phyloP scores from a whole-genome alignment of 148 eudicot genomes.

The Camellia japonica region DNA sequence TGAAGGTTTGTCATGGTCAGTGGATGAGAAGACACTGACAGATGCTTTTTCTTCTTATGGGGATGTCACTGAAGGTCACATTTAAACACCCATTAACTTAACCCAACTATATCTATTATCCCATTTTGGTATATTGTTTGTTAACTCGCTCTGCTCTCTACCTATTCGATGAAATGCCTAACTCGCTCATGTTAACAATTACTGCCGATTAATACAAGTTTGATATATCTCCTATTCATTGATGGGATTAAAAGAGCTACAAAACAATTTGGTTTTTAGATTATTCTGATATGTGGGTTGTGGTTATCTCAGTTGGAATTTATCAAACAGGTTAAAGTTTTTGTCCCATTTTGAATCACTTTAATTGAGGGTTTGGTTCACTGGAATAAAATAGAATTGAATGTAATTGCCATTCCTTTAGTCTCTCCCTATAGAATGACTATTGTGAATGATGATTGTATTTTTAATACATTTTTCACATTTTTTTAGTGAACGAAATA shows the following conservation, averaged over 20 bases:
- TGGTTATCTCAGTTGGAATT: neutral
- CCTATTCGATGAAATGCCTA: slow-evolving; percentile 37
- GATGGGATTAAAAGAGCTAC: neutral
- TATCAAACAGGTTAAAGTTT: neutral
- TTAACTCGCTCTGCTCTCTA: slow-evolving; percentile 1
- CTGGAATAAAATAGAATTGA: too few relatives aligned
- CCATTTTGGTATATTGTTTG: neutral
- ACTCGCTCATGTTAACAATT: neutral
- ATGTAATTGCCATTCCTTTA: too few relatives aligned
- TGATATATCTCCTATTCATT: neutral
- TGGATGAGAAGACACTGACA: slow-evolving; percentile 62
- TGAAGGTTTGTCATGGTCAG: slow-evolving; percentile 71
- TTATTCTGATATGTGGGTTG: neutral
- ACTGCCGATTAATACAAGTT: neutral
- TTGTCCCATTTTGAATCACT: neutral
- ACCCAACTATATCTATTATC: neutral
- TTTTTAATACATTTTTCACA: too few relatives aligned
- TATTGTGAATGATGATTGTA: too few relatives aligned
- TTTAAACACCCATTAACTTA: neutral
- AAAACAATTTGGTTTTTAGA: neutral
- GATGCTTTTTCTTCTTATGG: slow-evolving; percentile 71
- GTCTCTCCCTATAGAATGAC: too few relatives aligned
- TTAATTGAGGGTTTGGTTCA: neutral
- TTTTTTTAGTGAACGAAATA: too few relatives aligned
- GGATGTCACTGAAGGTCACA: slow-evolving; percentile 65